Evolutionary conservation across 208 protist species (phyloP).

Genomic region (Leishmania lainsoni): DNA sequence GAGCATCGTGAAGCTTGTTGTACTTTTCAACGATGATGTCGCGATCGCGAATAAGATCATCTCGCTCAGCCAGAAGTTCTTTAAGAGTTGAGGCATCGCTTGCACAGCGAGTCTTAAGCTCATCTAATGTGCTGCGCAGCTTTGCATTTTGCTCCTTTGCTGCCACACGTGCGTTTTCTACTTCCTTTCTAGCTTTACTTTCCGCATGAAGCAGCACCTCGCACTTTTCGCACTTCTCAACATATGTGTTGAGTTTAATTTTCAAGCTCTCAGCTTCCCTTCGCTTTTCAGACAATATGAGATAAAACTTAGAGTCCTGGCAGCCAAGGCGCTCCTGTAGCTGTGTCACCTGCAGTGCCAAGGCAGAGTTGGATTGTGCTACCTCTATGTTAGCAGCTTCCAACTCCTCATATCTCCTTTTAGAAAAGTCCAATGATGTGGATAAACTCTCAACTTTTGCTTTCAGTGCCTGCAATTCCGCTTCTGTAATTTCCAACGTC

Average conservation of each 20-base stretch:
- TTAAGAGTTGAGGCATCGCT: slow-evolving; percentile 59
- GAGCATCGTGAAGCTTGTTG: slow-evolving; percentile 81
- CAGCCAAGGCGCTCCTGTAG: slow-evolving; percentile 33
- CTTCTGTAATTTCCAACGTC: slow-evolving; percentile 57
- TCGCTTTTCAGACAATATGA: slow-evolving; percentile 42
- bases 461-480: slow-evolving; percentile 43
- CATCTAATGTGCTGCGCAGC: slow-evolving; percentile 53
- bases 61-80: slow-evolving; percentile 52
- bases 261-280: slow-evolving; percentile 50
- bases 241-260: slow-evolving; percentile 53
- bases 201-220: slow-evolving; percentile 32
- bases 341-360: slow-evolving; percentile 13
- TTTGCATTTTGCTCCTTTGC: slow-evolving; percentile 42
- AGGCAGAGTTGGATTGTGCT: slow-evolving; percentile 6
- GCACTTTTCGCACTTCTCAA: slow-evolving; percentile 53
- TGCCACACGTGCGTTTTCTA: slow-evolving; percentile 20
- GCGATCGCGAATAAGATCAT: slow-evolving; percentile 63
- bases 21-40: slow-evolving; percentile 83
- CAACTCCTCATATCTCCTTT: slow-evolving; percentile 22
- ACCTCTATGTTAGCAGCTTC: slow-evolving; percentile 16
- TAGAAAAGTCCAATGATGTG: slow-evolving; percentile 13
- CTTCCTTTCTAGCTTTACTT: slow-evolving; percentile 37
- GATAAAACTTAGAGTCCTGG: slow-evolving; percentile 36
- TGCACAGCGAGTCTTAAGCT: slow-evolving; percentile 65
- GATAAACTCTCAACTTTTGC: slow-evolving; percentile 29